Conservation (phyloP, 2,329 filamentous ascomycete species). For the Sclerotinia borealis region DNA sequence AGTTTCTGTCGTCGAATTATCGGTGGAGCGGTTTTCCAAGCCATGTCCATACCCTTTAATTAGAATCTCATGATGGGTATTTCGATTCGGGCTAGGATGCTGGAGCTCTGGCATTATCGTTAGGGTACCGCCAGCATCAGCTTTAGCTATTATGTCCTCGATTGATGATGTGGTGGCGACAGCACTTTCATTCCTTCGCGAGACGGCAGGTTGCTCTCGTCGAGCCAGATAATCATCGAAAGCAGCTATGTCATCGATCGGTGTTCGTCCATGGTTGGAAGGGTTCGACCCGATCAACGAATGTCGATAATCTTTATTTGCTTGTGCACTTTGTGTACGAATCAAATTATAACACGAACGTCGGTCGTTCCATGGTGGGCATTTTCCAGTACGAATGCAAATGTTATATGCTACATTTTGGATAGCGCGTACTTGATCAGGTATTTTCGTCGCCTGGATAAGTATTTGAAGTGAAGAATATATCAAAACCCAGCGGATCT, state of each 20-base stretch:
- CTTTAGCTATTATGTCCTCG: conserved; percentile 27
- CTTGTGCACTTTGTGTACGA: conserved; percentile 21
- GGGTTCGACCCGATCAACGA: not conserved
- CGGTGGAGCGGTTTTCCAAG: not conserved
- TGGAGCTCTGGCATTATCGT: conserved; percentile 25
- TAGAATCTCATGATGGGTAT: conserved; percentile 45
- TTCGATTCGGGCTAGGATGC: conserved; percentile 24
- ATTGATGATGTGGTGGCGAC: conserved; percentile 21
- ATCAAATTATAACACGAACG: conserved; percentile 17
- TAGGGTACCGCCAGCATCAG: conserved; percentile 29
- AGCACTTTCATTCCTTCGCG: conserved; percentile 13
- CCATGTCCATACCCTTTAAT: conserved; percentile 50
- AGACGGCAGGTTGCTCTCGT: conserved; percentile 19
- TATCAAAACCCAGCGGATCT: conserved; percentile 71
- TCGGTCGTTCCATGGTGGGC: conserved; percentile 27
- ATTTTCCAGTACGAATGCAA: conserved; percentile 23
- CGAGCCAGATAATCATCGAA: conserved; percentile 46
- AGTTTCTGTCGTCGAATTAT: not conserved
- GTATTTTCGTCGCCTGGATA: conserved; percentile 53
- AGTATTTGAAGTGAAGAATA: conserved; percentile 71
- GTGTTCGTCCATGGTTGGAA: not conserved
- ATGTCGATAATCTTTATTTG: conserved; percentile 14
- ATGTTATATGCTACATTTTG: conserved; percentile 50
- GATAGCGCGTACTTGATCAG: conserved; percentile 54
- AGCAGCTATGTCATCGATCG: conserved; percentile 43